Evolutionary conservation across 192 early-diverging fungal genomes (phyloP), one percentile per base, ranked within the genome.

Genomic region (Coemansia pectinata): DNA sequence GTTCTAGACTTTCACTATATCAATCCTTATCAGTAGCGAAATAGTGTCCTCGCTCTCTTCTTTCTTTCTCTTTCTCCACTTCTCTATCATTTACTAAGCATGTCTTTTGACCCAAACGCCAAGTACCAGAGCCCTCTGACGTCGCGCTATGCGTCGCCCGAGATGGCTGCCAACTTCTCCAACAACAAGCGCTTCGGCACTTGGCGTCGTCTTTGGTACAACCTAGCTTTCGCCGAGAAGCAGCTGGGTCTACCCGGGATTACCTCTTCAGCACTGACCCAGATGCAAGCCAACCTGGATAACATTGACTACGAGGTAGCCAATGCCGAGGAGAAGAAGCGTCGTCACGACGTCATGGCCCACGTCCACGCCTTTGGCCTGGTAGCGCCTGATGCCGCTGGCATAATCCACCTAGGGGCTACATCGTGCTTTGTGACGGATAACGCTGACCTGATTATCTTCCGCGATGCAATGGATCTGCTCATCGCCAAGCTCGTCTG

Each of bases 351-450:
- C 83, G 97, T 99, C 52, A 99, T 99, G 96, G 96, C 97, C n/a
- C 97, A 99, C 74, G 97, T 99, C 33, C 96, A 99, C 81, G 92
- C 96, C 17, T 95, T 95, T 83, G 96, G 95, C 45, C 72, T 93
- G 5, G 93, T 87, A 15, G 90, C 90, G 41, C 95, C 95, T 27
- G 85, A 79, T 31, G 95, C 95, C n/a, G 94, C 95, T 4, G 90
- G 88, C 29, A 96, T 99, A 67, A 99, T 99, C 77, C 97, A 99
- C 74, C 85, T 99, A 65, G 97, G 97, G 27, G 97, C 97, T 6
- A 99, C 97, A 10, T 96, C 94, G 60, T 99, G 97, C 85, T 99
- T 94, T 82, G 97, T 99, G n/a, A 97, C 96, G 9, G 97, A 99
- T 74, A 96, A 96, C 84, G 96, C 93, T n/a, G 97, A 99, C 76